Conservation (phyloP, 2,329 filamentous ascomycete genomes). For the Gaeumannomyces tritici region DNA sequence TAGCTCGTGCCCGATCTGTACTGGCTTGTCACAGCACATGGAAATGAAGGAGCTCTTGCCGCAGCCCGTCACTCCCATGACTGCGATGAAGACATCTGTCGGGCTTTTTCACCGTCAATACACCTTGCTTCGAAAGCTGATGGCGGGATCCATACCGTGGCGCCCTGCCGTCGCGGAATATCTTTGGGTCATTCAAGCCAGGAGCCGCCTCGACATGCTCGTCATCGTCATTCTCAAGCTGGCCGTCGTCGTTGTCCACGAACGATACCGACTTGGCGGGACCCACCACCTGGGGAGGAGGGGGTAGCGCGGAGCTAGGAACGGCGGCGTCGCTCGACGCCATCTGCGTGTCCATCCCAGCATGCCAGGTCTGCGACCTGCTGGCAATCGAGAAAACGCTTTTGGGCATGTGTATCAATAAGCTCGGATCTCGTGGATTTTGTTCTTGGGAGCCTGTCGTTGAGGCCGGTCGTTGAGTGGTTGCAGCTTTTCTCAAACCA, state of each 20-base stretch:
- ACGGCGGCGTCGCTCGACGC: not conserved
- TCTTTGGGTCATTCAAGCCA: not conserved
- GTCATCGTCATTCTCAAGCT: not conserved
- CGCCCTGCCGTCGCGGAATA: not conserved
- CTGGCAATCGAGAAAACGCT: not conserved
- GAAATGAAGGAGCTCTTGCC: conserved; percentile 6
- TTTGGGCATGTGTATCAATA: not conserved
- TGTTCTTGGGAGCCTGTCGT: not conserved
- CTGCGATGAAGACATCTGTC: conserved; percentile 1
- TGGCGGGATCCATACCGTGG: not conserved
- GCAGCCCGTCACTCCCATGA: conserved; percentile 3
- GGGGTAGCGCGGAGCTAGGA: too few relatives aligned
- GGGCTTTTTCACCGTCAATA: not conserved
- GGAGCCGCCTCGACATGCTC: not conserved
- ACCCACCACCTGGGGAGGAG: not conserved
- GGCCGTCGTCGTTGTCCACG: not conserved
- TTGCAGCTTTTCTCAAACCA: not conserved
- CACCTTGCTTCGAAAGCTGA: not conserved
- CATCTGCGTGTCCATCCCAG: not conserved
- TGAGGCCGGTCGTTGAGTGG: too few relatives aligned
- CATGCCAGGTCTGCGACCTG: not conserved
- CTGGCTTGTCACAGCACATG: not conserved
- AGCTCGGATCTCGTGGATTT: not conserved
- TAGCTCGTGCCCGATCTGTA: not conserved
- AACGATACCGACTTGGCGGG: not conserved